Evolutionary conservation across 345 rosid genomes (phyloP).

Genomic region (Eutrema japonicum): DNA sequence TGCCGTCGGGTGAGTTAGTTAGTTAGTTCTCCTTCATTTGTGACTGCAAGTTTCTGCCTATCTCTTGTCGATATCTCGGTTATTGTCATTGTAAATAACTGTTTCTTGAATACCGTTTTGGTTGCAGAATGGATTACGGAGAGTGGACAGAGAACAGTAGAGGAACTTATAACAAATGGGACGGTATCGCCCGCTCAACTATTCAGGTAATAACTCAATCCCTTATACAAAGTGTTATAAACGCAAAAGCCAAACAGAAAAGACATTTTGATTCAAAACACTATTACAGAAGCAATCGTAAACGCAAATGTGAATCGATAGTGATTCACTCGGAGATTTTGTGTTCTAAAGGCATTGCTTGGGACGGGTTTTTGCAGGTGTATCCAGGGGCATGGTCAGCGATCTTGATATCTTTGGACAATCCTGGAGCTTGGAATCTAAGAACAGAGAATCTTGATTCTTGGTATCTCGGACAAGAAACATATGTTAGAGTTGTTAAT

Average conservation of each 20-base stretch:
- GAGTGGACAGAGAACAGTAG: slow-evolving; percentile 98
- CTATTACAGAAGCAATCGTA: not conserved
- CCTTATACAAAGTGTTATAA: not conserved
- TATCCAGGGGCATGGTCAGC: slow-evolving; percentile 99
- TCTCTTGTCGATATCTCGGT: not conserved
- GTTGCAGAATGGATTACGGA: slow-evolving; percentile 92
- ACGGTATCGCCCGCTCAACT: slow-evolving; percentile 90
- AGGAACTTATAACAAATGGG: slow-evolving; percentile 99
- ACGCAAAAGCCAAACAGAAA: not conserved
- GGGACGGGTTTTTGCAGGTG: slow-evolving; percentile 53
- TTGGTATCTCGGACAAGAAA: slow-evolving; percentile 99
- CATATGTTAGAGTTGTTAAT: slow-evolving; percentile 85
- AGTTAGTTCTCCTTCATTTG: not conserved
- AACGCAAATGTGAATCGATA: not conserved
- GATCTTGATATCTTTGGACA: slow-evolving; percentile 88
- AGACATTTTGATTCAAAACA: not conserved
- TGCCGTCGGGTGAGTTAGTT: slow-evolving; percentile 74
- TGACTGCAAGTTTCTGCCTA: slow-evolving; percentile 9
- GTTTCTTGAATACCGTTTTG: not conserved
- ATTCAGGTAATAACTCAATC: slow-evolving; percentile 60
- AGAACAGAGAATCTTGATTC: slow-evolving; percentile 96
- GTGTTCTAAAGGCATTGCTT: not conserved
- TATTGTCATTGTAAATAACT: not conserved
- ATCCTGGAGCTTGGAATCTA: slow-evolving; percentile 95
- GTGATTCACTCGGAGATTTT: not conserved